These are phyloP conservation scores for Passalora sequoiae DNA, from an alignment of 2,329 filamentous ascomycete species.

Conservation along the genomic window DNA sequence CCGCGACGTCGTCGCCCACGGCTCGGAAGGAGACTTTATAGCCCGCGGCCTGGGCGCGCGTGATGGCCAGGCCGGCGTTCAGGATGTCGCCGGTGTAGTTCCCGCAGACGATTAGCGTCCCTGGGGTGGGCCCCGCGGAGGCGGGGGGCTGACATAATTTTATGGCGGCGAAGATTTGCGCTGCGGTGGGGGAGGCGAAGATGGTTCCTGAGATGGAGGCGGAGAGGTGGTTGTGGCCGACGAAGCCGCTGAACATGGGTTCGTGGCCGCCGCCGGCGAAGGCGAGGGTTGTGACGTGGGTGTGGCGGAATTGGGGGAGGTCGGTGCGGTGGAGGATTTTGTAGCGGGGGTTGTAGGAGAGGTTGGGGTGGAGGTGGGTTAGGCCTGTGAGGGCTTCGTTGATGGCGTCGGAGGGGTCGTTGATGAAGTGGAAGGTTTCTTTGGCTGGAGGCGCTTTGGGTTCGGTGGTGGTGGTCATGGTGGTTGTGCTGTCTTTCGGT, in stretches of 20 bases:
- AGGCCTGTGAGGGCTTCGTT: conserved; percentile 35
- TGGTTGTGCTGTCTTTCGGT: not conserved
- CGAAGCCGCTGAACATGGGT: conserved; percentile 60
- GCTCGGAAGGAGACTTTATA: conserved; percentile 54
- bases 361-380: conserved; percentile 32
- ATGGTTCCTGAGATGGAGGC: conserved; percentile 59
- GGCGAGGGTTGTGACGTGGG: conserved; percentile 35
- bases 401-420: conserved; percentile 33
- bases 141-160: conserved; percentile 48
- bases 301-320: conserved; percentile 27
- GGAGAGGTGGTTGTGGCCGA: conserved; percentile 57
- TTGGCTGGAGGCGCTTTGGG: conserved; percentile 24
- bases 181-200: conserved; percentile 59
- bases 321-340: conserved; percentile 36
- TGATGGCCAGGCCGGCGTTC: conserved; percentile 57
- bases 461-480: conserved; percentile 21
- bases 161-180: conserved; percentile 57
- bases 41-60: conserved; percentile 53
- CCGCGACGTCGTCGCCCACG: conserved; percentile 61
- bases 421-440: conserved; percentile 38
- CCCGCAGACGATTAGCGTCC: conserved; percentile 57
- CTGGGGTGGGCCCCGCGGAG: conserved; percentile 35
- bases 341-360: conserved; percentile 34
- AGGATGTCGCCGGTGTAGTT: conserved; percentile 63
- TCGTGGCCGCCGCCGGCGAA: conserved; percentile 44